Evolutionary conservation across 805 yeast genomes (phyloP), one percentile per base, ranked within the genome.

Genomic region (Starmerella apis): DNA sequence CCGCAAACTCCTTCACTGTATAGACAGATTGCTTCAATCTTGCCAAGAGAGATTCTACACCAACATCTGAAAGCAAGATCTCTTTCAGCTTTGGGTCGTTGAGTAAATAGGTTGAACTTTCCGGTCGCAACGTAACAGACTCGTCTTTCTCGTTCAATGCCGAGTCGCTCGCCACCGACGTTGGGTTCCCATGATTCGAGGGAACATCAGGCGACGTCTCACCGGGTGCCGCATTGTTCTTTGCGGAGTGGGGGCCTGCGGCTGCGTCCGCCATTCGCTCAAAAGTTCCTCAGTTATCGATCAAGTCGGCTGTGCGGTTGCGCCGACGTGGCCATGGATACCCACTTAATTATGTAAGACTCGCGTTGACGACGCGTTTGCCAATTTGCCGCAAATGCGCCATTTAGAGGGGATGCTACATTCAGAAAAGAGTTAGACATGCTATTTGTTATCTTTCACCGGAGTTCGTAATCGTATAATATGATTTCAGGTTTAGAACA

Each of bases 1-100:
- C 78, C 25, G 86, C 72, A 59, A 86, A 81, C 62, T 92, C 97
- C 60, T 87, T 95, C 56, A 94, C 81, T 0, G 94, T 80, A 53
- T 74, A 73, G 39, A 88, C 72, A 51, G 87, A 78, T 64, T 82
- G 90, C 66, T 90, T 90, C 50, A 88, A 71, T 37, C 94, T 73
- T 1, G 73, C 68, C 46, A 88, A 70, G 18, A 90, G 70, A 0
- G 86, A 73, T 53, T 83, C 92, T 47, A 86, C 74, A 2, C 94
- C 84, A 5, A 79, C 73, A 45, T 66, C 70, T 3, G 65, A 60
- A 31, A 64, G 56, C 43, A 66, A 52, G 43, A 65, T 62, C 48
- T 65, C 68, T 41, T 61, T 56, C 20, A 66, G 55, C 42, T 61
- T 61, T 33, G 66, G 66, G 52, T 65, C 69, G 43, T 62, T 61